Evolutionary conservation across 257 asterid genomes (phyloP), one percentile per base, ranked within the genome.

Genomic region (Nemophila menziesii): DNA sequence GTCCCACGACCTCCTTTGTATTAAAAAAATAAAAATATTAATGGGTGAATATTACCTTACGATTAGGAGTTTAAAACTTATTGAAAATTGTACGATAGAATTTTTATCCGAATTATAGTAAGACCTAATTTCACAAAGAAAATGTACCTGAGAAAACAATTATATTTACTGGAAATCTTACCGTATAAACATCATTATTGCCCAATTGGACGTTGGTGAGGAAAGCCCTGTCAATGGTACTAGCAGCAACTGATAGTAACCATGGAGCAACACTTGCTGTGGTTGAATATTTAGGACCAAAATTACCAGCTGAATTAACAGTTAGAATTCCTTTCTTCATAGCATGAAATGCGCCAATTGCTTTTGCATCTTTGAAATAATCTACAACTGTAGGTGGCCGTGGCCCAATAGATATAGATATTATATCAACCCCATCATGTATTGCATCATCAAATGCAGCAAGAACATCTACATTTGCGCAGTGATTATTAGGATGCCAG

Each of bases 171-270:
- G 9, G 9, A 24, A 4, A 4, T 9, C 4, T 13, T 41, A 41
- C 46, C 13, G 18, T 10, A 15, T 41, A 41, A 41, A 41, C 46
- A n/a, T 17, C 36, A 8, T 44, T 46, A 11, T 51, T 58, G 3
- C 52, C 71, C 42, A 65, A 14, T 20, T 63, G 7, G 22, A 75
- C 65, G 58, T 15, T 56, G 29, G 86, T 62, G 1, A 79, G 75
- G 44, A 79, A 79, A 22, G n/a, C 14, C 23, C 52, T 46, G 54
- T 70, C 75, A 48, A 66, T 66, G 43, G 75, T 63, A 58, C 75
- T 69, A 40, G 82, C 78, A 24, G 75, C 82, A 23, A 70, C 70
- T 12, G 75, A 69, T 36, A 70, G 69, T 5, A 66, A 54, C 82
- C 78, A 74, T 14, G 82, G 78, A 36, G 73, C 78, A 22, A 57